Conservation (phyloP, 164 flowering plant genomes). For the Stephania japonica region DNA sequence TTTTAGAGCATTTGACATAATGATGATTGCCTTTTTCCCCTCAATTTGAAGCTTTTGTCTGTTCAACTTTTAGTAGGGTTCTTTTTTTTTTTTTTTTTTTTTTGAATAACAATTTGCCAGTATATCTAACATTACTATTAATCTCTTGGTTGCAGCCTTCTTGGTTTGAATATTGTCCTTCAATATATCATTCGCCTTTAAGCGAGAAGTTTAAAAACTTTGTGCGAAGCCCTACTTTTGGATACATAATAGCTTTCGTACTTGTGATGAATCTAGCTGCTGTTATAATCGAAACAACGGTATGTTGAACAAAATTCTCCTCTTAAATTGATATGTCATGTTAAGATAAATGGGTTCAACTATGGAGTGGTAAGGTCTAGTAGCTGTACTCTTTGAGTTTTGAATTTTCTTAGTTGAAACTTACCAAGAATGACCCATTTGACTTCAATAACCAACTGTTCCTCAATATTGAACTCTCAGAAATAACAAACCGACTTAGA, state of each 20-base stretch:
- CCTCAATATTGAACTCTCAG: too few relatives aligned
- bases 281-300: conserved; percentile 91
- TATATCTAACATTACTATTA: not conserved
- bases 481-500: too few relatives aligned
- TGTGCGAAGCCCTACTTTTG: conserved; percentile 67
- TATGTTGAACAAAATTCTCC: conserved; percentile 22
- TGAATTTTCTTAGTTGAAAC: too few relatives aligned
- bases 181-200: conserved; percentile 51
- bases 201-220: conserved; percentile 65
- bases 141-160: conserved; percentile 58
- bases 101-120: not conserved
- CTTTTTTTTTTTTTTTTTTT: not conserved
- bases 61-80: not conserved
- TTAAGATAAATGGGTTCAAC: not conserved
- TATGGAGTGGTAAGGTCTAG: not conserved
- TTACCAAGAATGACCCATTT: too few relatives aligned
- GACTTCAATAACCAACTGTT: too few relatives aligned
- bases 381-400: too few relatives aligned
- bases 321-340: not conserved
- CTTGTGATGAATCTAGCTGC: conserved; percentile 71
- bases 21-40: not conserved
- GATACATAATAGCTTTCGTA: conserved; percentile 53
- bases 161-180: conserved; percentile 51
- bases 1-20: not conserved
- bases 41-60: not conserved